Evolutionary conservation across 371 early-diverging fungal genomes (phyloP), one percentile per base, ranked within the genome.

Genomic region (Mortierella sp.): DNA sequence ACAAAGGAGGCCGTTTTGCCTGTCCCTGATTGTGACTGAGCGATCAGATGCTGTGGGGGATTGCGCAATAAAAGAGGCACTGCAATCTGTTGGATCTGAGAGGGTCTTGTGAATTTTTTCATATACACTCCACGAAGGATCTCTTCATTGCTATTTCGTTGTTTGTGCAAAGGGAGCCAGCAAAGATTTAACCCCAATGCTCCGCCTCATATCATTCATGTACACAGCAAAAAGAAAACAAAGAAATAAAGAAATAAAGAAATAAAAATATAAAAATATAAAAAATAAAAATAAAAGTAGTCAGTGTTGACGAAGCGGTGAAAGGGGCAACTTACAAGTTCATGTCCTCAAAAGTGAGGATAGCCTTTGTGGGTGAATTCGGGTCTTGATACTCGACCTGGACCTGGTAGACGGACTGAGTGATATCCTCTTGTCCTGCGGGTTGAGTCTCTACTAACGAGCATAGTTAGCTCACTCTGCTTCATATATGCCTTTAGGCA

Each of bases 1-100:
- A 89, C 91, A 79, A 97, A 96, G 0, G 98, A 97, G 11, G 98
- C 97, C 2, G 99, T 99, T 77, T 99, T 99, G 28, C 98, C 98
- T 0, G 96, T 91, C 12, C 94, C 89, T 1, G 88, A 83, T 64
- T 90, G 89, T 15, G 89, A 84, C 66, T 90, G 90, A 4, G 87
- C 90, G 62, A 90, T 84, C 82, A 90, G 74, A 63, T 92, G 86
- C 58, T 71, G 50, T 3, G 66, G 72, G 81, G 94, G 97, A 65
- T 90, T 81, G 9, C 80, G 69, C 56, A 95, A 81, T n/a, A 98
- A 85, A 55, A 97, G 80, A 1, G 98, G 98, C 5, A 99, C 85
- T 0, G 99, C 98, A 56, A 89, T 88, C 66, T 94, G 97, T 83
- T 99, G 99, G 81, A 99, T 96, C 77, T 94, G 95, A 26, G 96